Base-by-base conservation (phyloP, 371 early-diverging fungal species). In the Mortierella sp. region DNA sequence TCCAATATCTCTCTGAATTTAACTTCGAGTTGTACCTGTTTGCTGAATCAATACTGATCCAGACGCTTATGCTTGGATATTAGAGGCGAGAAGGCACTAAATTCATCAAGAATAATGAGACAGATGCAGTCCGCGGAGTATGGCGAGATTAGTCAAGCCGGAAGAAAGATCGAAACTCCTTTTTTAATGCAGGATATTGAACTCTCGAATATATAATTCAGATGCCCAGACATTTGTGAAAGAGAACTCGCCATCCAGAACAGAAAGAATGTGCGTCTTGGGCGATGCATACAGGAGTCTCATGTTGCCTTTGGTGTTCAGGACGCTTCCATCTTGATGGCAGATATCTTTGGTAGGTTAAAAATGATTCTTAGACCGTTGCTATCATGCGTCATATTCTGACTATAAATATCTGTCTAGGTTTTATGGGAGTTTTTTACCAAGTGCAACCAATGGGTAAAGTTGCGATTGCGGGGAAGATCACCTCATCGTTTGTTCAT, bases 251-350 rank as follows among this genome's bases (percentile, higher is more conserved):
- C 59, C 0, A 51, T 68, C 23, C 68, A 74, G 35, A 59, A 53
- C 22, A 23, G 65, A 7, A 64, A 68, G 59, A 68, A 60, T 42
- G 61, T 74, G 1, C 35, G 64, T 47, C 31, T 74, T 23, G 64
- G 54, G 19, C 64, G 74, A 31, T 74, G 68, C 26, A 68, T 74
- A 19, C 68, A 74, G 34, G 63, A 74, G 64, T 51, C 66, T 0
- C 62, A 61, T 43, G 22, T 35, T 45, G 57, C 57, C 13, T 55
- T 64, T 34, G 68, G 68, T 32, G 47, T 74, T 0, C 19, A 51
- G 28, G 61, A 64, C 26, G 37, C 68, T 0, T 67, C 74, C 19
- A 49, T 64, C n/a, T 2, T 68, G 55, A 68, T 68, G 74, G 65
- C 47, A 4, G 74, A 74, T 61, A 37, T 74, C 17, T 37, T 35